Evolutionary conservation across 2,329 filamentous ascomycete genomes (phyloP).

Genomic region (Pseudopyrenochaeta lycopersici): DNA sequence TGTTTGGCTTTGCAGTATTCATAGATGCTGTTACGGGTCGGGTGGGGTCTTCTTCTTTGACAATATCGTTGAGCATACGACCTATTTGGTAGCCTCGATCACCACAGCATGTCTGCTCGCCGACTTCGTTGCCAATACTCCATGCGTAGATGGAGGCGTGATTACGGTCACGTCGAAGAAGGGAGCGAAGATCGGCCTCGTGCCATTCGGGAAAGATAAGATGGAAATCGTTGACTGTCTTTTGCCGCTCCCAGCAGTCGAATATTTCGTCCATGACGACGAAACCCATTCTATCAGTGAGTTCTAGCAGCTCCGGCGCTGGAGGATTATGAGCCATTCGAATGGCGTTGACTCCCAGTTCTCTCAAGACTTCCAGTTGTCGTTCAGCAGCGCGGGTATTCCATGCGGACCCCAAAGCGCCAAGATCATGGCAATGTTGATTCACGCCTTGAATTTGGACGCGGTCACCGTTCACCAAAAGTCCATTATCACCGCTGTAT

Average conservation of each 20-base stretch:
- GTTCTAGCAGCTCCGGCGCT: constrained; percentile 59
- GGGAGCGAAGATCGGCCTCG: constrained; percentile 61
- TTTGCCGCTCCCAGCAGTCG: constrained; percentile 60
- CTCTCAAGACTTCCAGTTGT: constrained; percentile 60
- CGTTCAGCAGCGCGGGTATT: constrained; percentile 59
- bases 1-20: constrained; percentile 56
- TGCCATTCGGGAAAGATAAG: constrained; percentile 63
- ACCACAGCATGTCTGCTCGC: constrained; percentile 54
- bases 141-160: constrained; percentile 63
- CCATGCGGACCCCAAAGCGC: constrained; percentile 62
- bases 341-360: constrained; percentile 62
- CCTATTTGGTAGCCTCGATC: constrained; percentile 44
- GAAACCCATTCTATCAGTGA: constrained; percentile 61
- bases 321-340: constrained; percentile 65
- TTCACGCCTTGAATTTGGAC: constrained; percentile 61
- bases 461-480: constrained; percentile 58
- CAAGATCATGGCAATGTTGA: constrained; percentile 63
- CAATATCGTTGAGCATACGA: constrained; percentile 53
- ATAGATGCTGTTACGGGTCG: constrained; percentile 57
- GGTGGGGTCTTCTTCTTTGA: constrained; percentile 59
- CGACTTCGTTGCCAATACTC: constrained; percentile 65
- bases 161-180: constrained; percentile 65
- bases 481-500: constrained; percentile 53
- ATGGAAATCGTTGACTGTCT: constrained; percentile 61
- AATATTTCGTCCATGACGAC: constrained; percentile 65